Evolutionary conservation across 2,329 filamentous ascomycete species (phyloP), one percentile per base, ranked within the genome.

Genomic region (Trichoderma guizhouense): DNA sequence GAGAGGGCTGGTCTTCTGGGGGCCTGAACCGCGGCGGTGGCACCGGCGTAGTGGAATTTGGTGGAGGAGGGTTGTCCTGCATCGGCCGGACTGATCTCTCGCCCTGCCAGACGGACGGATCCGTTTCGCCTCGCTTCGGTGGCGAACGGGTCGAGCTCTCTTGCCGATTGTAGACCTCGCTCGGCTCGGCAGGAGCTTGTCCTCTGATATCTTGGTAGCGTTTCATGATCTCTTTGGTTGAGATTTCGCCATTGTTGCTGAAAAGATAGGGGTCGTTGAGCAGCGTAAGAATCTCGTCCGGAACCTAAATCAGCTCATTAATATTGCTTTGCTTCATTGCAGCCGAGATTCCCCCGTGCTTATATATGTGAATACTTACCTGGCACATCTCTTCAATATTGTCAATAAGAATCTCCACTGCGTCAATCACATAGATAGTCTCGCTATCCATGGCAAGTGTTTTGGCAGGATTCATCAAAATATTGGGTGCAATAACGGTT

Each of bases 331-430:
- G 43, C 30, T n/a, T 85, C 24, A 15, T 36, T 11, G 32, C 24
- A 43, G 24, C 9, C 14, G 51, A 58, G 28, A 51, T n/a, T 15
- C 12, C 14, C 28, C 14, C 5, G 14, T 5, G 7, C 9, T 34
- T 18, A 51, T 39, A 1, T 7, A 14, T 47, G 39, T 3, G 11
- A 8, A n/a, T 9, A 70, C 92, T 83, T 88, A 98, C 96, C 89
- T 98, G 91, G 80, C 95, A 98, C 91, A 99, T 97, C 81, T 93
- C 92, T 81, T 98, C 96, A 76, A 98, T 98, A 80, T 92, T 94
- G 77, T 93, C 91, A 77, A 99, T 98, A 75, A 99, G 86, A 73
- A 92, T 91, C 80, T 97, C 92, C 30, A 99, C 94, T 18, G 96
- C 95, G 78, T 96, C 93, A 73, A 99, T 98, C 34, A 95, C 94